Conservation (phyloP, 2,329 filamentous ascomycete species). For the Alternaria brassicae region DNA sequence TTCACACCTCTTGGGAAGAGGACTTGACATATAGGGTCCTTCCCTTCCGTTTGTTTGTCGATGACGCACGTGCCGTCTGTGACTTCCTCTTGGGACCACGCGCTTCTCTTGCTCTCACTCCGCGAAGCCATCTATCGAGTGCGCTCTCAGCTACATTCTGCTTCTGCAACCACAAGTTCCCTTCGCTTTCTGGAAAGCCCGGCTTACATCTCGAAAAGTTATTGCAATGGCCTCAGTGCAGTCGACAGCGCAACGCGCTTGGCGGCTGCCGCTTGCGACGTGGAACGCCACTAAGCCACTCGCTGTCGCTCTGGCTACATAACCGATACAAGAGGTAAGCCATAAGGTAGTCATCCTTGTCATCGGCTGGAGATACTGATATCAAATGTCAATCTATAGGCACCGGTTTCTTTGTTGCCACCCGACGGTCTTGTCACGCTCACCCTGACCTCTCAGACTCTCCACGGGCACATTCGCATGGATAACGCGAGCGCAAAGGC, state of each 20-base stretch:
- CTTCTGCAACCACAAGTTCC: too few species aligned
- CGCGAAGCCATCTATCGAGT: not conserved
- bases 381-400: not conserved
- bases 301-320: conserved; percentile 2
- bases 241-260: not conserved
- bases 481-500: conserved; percentile 10
- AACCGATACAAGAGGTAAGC: conserved; percentile 17
- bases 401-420: conserved; percentile 9
- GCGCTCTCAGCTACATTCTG: not conserved
- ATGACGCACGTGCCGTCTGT: conserved; percentile 8
- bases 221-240: not conserved
- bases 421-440: conserved; percentile 10
- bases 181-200: not conserved
- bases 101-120: not conserved
- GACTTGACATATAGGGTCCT: not conserved
- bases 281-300: conserved; percentile 7
- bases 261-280: conserved; percentile 5
- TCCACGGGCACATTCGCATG: conserved; percentile 14
- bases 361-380: not conserved
- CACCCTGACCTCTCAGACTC: conserved; percentile 7
- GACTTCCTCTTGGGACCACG: conserved; percentile 1
- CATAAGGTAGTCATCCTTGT: not conserved
- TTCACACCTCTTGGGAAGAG: not conserved
- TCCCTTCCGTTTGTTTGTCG: not conserved
- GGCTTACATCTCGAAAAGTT: not conserved